These are phyloP conservation scores for Anisodus tanguticus DNA, from an alignment of 257 asterid species.

Conservation along the genomic window DNA sequence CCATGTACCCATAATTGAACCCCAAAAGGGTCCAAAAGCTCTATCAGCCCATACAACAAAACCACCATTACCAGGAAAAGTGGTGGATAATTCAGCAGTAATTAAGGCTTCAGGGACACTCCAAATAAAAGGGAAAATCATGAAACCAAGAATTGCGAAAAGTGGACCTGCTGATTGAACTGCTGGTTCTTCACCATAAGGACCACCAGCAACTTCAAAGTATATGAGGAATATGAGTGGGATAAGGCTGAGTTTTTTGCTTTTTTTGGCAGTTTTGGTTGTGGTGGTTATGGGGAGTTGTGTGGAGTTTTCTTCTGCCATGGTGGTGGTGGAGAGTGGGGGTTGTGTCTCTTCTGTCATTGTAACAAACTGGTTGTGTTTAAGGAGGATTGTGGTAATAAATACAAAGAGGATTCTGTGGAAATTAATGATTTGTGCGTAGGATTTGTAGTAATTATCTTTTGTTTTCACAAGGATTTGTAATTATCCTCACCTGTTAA, in stretches of 20 bases:
- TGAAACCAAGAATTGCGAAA: slow-evolving; percentile 30
- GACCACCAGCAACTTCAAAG: slow-evolving; percentile 38
- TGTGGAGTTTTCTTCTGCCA: neutral
- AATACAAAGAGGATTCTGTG: neutral
- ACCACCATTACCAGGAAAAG: slow-evolving; percentile 36
- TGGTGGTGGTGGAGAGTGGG: neutral
- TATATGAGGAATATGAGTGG: slow-evolving; percentile 39
- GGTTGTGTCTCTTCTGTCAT: neutral
- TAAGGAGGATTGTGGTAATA: neutral
- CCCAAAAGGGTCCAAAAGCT: slow-evolving; percentile 37
- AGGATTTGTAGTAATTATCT: neutral
- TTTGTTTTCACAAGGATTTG: too few species aligned
- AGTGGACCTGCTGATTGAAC: slow-evolving; percentile 33
- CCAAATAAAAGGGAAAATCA: slow-evolving; percentile 34
- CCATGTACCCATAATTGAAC: slow-evolving; percentile 34
- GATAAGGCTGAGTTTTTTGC: slow-evolving; percentile 26
- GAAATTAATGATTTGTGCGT: too few species aligned
- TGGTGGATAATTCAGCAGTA: slow-evolving; percentile 36
- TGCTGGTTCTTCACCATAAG: slow-evolving; percentile 36
- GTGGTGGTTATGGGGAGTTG: neutral
- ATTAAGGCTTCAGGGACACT: slow-evolving; percentile 36
- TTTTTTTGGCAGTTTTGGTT: neutral
- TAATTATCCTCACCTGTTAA: too few species aligned
- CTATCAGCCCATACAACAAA: slow-evolving; percentile 32
- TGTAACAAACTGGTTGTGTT: neutral